Percentiles rank a stretch among this genome's conserved stretches.
Evolutionary conservation across 1,139 yeast species (phyloP).

Genomic region (Suhomyces kunorum): DNA sequence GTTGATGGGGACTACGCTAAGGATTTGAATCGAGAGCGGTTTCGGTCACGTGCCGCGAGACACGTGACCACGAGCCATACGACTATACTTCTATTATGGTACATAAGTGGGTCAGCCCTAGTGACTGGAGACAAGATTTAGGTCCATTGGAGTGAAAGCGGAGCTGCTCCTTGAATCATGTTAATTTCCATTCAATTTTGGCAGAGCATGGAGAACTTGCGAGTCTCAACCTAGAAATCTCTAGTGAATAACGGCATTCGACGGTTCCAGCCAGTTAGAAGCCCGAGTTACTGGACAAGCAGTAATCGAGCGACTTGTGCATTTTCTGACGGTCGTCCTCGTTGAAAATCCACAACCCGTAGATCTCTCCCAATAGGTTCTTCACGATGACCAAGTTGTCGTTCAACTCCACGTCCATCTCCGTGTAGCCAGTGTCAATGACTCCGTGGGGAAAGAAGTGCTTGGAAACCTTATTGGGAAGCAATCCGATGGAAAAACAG

Average conservation of each 20-base stretch:
- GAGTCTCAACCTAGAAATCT: too few species aligned
- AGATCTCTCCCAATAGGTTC: conserved; percentile 73
- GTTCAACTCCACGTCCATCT: conserved; percentile 74
- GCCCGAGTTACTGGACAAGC: conserved; percentile 43
- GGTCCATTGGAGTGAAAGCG: too few species aligned
- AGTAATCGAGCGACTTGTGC: conserved; percentile 58
- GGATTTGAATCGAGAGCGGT: not conserved
- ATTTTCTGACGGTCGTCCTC: conserved; percentile 70
- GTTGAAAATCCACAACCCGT: conserved; percentile 87
- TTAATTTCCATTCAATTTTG: too few species aligned
- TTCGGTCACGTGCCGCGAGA: conserved; percentile 2
- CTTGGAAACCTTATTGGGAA: conserved; percentile 56
- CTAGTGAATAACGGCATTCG: too few species aligned
- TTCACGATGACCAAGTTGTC: conserved; percentile 81
- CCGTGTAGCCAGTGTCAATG: conserved; percentile 45
- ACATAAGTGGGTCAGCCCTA: too few species aligned
- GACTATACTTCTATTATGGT: too few species aligned
- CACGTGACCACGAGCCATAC: not conserved
- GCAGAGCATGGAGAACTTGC: too few species aligned
- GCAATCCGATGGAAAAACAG: conserved; percentile 77
- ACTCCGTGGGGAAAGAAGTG: conserved; percentile 44
- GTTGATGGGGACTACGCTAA: conserved; percentile 2
- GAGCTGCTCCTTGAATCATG: too few species aligned
- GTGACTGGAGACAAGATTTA: too few species aligned
- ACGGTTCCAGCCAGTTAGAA: not conserved